These are phyloP conservation scores for Gossypium ekmanianum DNA, from an alignment of 345 rosid genomes.

Conservation along the genomic window DNA sequence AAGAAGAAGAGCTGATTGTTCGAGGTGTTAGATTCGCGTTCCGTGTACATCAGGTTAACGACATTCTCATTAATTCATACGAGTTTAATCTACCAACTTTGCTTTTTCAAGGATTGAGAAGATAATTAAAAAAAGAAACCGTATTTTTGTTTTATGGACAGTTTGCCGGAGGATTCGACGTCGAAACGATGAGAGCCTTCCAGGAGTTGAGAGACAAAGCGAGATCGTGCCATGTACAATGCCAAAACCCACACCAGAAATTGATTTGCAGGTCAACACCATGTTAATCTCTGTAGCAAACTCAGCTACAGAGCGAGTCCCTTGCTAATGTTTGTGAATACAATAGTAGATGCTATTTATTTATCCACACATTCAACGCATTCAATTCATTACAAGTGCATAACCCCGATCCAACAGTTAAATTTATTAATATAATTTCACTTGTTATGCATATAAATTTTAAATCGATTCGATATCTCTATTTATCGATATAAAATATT, in stretches of 20 bases:
- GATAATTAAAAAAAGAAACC: background rate
- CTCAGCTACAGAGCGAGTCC: background rate
- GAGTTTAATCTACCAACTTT: background rate
- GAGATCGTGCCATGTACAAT: conserved; percentile 62
- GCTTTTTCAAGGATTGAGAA: background rate
- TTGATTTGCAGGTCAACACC: conserved; percentile 43
- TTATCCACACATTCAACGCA: no score
- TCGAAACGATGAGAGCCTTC: conserved; percentile 90
- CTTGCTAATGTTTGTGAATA: no score
- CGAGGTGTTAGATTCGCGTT: conserved; percentile 92
- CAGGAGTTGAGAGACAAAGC: conserved; percentile 93
- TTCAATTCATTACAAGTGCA: no score
- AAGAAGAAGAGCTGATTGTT: conserved; percentile 90
- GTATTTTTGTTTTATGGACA: conserved; percentile 14
- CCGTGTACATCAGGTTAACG: conserved; percentile 92
- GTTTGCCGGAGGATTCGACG: conserved; percentile 98
- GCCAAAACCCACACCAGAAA: conserved; percentile 69
- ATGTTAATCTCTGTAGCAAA: background rate
- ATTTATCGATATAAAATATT: no score
- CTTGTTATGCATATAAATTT: no score
- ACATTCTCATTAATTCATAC: background rate
- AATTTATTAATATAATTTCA: no score
- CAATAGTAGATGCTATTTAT: no score
- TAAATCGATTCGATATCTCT: no score
- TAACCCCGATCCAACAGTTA: no score